phyloP scores from a whole-genome alignment of 1,284 basidiomycete species.

The Tilletia walkeri region DNA sequence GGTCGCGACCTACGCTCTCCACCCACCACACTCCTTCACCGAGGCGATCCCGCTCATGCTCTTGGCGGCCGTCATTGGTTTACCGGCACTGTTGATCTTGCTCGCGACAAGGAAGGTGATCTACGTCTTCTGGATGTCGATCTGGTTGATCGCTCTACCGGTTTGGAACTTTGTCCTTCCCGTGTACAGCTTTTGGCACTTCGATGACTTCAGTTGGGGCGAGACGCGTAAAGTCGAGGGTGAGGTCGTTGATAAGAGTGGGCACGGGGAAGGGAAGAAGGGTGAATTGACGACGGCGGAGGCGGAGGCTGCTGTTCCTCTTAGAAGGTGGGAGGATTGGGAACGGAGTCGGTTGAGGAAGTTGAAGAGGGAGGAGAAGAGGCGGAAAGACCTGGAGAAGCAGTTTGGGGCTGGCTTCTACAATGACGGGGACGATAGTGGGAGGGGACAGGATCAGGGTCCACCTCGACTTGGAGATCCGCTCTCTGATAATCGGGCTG shows the following conservation, averaged over 20 bases:
- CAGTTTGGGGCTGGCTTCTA: conserved; percentile 68
- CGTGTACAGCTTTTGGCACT: conserved; percentile 84
- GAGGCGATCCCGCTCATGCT: conserved; percentile 92
- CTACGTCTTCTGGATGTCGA: conserved; percentile 96
- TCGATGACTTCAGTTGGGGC: conserved; percentile 99
- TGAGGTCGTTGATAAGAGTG: conserved; percentile 60
- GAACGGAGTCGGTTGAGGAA: conserved; percentile 93
- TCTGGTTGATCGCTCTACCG: conserved; percentile 86
- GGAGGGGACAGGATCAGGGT: not conserved
- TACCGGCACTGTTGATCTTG: conserved; percentile 87
- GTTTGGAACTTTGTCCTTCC: conserved; percentile 87
- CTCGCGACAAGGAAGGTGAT: conserved; percentile 91
- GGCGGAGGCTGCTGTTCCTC: conserved; percentile 68
- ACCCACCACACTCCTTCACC: conserved; percentile 79
- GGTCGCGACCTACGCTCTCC: conserved; percentile 72
- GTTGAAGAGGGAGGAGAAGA: conserved; percentile 80
- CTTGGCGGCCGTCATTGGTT: conserved; percentile 82
- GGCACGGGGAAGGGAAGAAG: conserved; percentile 61
- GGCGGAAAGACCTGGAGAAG: conserved; percentile 57
- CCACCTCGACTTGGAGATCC: not conserved
- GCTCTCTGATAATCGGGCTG: not conserved
- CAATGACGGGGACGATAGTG: conserved; percentile 34
- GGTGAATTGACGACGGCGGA: conserved; percentile 64
- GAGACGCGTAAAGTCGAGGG: conserved; percentile 92
- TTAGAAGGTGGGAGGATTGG: conserved; percentile 99